These are phyloP conservation scores for Penicillium crystallinum DNA, from an alignment of 495 filamentous ascomycete species.

Conservation along the genomic window DNA sequence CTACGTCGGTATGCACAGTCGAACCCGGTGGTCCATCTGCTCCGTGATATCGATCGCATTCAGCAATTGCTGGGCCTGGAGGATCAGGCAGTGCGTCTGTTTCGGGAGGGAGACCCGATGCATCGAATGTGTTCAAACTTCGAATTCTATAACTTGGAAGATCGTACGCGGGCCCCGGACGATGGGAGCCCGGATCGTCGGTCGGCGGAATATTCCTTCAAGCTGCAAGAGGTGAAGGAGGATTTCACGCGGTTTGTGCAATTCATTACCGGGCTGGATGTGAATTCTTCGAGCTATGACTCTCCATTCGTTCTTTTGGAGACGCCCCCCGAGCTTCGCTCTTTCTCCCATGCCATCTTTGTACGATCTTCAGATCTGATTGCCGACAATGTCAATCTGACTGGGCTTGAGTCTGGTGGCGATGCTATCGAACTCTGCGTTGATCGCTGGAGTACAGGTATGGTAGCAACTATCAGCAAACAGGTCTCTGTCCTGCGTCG, in stretches of 20 bases:
- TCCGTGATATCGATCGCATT: slow-evolving; percentile 64
- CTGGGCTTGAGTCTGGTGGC: slow-evolving; percentile 60
- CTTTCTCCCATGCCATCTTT: slow-evolving; percentile 61
- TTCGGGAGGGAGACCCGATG: slow-evolving; percentile 48
- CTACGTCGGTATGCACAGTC: slow-evolving; percentile 54
- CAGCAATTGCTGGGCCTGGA: slow-evolving; percentile 56
- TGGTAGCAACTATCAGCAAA: slow-evolving; percentile 40
- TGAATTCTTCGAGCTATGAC: slow-evolving; percentile 53
- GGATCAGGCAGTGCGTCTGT: slow-evolving; percentile 47
- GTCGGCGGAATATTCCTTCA: slow-evolving; percentile 56
- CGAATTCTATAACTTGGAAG: slow-evolving; percentile 73
- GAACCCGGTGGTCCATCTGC: slow-evolving; percentile 70
- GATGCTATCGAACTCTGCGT: slow-evolving; percentile 72
- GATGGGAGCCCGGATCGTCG: slow-evolving; percentile 38
- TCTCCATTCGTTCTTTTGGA: slow-evolving; percentile 68
- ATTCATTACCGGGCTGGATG: slow-evolving; percentile 54
- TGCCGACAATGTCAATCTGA: slow-evolving; percentile 49
- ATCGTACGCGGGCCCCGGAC: slow-evolving; percentile 28
- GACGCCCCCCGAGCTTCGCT: slow-evolving; percentile 59
- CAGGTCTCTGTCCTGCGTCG: slow-evolving; percentile 45
- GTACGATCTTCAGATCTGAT: slow-evolving; percentile 58
- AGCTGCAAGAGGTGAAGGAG: slow-evolving; percentile 65
- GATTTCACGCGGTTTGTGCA: slow-evolving; percentile 69
- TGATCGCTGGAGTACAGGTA: slow-evolving; percentile 53
- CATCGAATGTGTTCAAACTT: slow-evolving; percentile 68